phyloP scores from a whole-genome alignment of 352 stramenopile genomes.

The Phytophthora citricola region DNA sequence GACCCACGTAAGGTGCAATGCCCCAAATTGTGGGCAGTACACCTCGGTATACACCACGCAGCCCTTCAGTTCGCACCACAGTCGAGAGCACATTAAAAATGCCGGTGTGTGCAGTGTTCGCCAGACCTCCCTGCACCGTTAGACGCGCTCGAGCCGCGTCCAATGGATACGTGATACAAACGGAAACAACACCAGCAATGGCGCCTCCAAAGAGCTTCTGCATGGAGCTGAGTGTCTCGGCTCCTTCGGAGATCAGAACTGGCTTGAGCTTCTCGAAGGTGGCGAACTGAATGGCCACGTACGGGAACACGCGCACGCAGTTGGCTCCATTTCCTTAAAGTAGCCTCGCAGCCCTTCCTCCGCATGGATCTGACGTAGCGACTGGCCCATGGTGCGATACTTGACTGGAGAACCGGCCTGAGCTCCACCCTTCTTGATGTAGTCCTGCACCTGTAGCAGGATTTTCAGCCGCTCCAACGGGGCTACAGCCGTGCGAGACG shows the following conservation, averaged over 20 bases:
- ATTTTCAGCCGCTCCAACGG: conserved; percentile 85
- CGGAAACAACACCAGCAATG: conserved; percentile 70
- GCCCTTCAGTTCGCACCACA: conserved; percentile 60
- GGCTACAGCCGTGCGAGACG: conserved; percentile 72
- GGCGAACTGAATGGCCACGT: conserved; percentile 82
- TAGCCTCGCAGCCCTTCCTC: conserved; percentile 72
- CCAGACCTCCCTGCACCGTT: conserved; percentile 71
- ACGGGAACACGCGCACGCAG: conserved; percentile 79
- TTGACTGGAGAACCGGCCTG: conserved; percentile 29
- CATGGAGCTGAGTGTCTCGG: conserved; percentile 47
- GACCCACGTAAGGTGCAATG: conserved; percentile 75
- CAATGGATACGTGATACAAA: conserved; percentile 74
- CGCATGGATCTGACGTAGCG: conserved; percentile 63
- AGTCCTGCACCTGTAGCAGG: conserved; percentile 80
- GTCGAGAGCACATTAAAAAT: conserved; percentile 64
- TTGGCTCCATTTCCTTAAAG: conserved; percentile 86
- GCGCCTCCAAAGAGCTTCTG: conserved; percentile 67
- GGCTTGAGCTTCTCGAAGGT: conserved; percentile 71
- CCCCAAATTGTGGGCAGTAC: conserved; percentile 69
- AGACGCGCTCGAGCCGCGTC: conserved; percentile 79
- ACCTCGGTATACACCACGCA: conserved; percentile 67
- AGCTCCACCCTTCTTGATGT: conserved; percentile 41
- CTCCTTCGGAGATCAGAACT: conserved; percentile 47
- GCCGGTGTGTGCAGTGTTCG: conserved; percentile 65
- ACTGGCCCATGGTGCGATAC: conserved; percentile 65